Evolutionary conservation across 2,329 filamentous ascomycete genomes (phyloP).

Genomic region (Aurifilum marmelostoma): DNA sequence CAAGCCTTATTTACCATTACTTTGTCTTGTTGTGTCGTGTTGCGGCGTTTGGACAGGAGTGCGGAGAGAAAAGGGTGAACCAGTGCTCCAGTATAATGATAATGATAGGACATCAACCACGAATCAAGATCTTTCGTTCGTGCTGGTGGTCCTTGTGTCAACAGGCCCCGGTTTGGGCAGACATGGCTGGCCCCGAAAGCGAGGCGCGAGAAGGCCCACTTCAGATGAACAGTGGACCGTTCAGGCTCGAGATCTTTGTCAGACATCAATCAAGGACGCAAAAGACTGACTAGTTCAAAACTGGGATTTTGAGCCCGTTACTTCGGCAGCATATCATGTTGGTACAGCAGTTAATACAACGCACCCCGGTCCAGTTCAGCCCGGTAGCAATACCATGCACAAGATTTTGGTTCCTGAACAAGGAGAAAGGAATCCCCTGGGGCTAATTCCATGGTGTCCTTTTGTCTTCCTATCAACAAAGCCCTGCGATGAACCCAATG

Average conservation of each 20-base stretch:
- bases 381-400: neutral
- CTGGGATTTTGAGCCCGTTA: neutral
- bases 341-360: neutral
- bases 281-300: neutral
- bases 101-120: neutral
- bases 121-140: neutral
- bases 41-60: neutral
- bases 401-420: neutral
- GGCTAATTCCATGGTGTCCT: neutral
- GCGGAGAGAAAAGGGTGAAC: neutral
- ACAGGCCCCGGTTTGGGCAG: neutral
- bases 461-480: neutral
- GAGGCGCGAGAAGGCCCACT: conserved; percentile 6
- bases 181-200: conserved; percentile 8
- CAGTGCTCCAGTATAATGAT: neutral
- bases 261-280: neutral
- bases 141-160: neutral
- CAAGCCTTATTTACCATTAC: neutral
- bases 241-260: neutral
- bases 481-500: neutral
- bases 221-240: conserved; percentile 1
- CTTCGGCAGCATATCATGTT: neutral
- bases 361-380: no score
- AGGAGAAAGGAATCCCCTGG: neutral
- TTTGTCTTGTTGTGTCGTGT: neutral